phyloP scores from a whole-genome alignment of 129 eudicot genomes.

The Helianthus tuberosus region DNA sequence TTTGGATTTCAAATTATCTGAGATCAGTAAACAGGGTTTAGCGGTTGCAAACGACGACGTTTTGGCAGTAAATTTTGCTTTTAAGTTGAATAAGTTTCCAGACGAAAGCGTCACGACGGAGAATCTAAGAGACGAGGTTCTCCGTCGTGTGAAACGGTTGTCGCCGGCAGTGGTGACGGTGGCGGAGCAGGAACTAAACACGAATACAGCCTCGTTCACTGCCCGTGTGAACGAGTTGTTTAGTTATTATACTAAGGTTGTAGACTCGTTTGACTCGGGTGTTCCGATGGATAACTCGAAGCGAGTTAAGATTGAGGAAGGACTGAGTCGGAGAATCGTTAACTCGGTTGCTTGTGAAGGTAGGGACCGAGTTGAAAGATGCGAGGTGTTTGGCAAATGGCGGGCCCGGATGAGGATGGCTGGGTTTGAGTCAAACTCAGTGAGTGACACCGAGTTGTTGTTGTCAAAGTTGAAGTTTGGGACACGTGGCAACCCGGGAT shows the following conservation, averaged over 20 bases:
- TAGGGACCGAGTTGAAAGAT: conserved; percentile 89
- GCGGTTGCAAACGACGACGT: conserved; percentile 52
- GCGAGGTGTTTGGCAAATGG: conserved; percentile 98
- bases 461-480: conserved; percentile 51
- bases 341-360: conserved; percentile 98
- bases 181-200: conserved; percentile 82
- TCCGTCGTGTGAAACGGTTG: conserved; percentile 70
- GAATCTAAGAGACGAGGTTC: conserved; percentile 75
- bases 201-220: conserved; percentile 72
- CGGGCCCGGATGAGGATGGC: conserved; percentile 98
- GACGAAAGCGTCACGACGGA: conserved; percentile 97
- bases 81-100: conserved; percentile 60
- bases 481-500: conserved; percentile 91
- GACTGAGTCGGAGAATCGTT: conserved; percentile 69
- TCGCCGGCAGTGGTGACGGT: conserved; percentile 72
- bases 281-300: conserved; percentile 48
- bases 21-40: conserved; percentile 44
- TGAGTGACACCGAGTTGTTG: conserved; percentile 60
- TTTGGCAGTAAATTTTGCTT: conserved; percentile 79
- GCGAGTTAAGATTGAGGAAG: conserved; percentile 77
- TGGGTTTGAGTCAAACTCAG: conserved; percentile 54
- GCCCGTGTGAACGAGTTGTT: conserved; percentile 70
- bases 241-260: conserved; percentile 57
- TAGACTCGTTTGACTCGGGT: conserved; percentile 72
- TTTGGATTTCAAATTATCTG: conserved; percentile 40